These are phyloP conservation scores for Lepidium africanum DNA, from an alignment of 345 rosid genomes.

Conservation along the genomic window DNA sequence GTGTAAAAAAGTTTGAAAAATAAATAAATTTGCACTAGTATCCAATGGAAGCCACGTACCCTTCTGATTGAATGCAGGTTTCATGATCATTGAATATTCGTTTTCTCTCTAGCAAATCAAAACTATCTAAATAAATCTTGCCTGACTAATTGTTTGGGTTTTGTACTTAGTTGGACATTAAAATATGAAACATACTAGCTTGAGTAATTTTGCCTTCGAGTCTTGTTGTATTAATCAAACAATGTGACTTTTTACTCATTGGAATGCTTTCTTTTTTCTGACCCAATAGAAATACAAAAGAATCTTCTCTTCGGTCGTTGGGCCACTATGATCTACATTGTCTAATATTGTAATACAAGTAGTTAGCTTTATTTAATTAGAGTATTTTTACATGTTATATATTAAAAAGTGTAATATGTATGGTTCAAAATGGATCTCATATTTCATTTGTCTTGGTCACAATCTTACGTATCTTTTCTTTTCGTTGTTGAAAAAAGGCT, in stretches of 20 bases:
- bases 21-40: neutral
- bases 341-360: slow-evolving; percentile 18
- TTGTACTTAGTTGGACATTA: neutral
- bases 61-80: slow-evolving; percentile 1
- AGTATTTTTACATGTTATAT: neutral
- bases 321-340: slow-evolving; percentile 6
- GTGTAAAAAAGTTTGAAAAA: neutral
- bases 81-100: neutral
- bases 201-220: neutral
- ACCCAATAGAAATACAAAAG: slow-evolving; percentile 18
- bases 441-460: neutral
- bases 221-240: slow-evolving; percentile 5
- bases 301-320: slow-evolving; percentile 11
- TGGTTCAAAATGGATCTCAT: slow-evolving; percentile 8
- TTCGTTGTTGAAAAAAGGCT: slow-evolving; percentile 1
- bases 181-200: slow-evolving; percentile 2
- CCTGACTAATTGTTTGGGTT: neutral
- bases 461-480: slow-evolving; percentile 12
- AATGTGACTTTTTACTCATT: slow-evolving; percentile 20
- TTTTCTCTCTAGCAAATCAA: neutral
- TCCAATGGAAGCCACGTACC: slow-evolving; percentile 4
- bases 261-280: slow-evolving; percentile 5
- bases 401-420: neutral
- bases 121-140: neutral
- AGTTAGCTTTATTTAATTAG: neutral